Evolutionary conservation across 164 flowering plant genomes (phyloP).

Genomic region (Chimonanthus praecox): DNA sequence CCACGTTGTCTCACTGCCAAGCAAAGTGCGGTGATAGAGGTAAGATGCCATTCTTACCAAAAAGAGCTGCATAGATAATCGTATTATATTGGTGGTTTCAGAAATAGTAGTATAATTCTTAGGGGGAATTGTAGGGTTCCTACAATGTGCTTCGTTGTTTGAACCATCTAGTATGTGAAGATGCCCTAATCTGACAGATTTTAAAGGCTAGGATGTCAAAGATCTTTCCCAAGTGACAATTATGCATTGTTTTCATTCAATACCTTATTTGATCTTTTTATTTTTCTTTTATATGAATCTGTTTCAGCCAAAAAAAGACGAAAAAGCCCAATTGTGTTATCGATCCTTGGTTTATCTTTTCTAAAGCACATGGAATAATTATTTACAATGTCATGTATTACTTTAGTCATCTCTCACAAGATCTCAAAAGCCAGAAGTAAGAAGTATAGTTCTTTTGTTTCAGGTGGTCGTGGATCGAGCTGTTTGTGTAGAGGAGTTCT

Average conservation of each 20-base stretch:
- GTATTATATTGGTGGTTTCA: background rate
- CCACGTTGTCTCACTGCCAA: conserved; percentile 74
- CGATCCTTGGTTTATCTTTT: background rate
- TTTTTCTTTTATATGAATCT: no score
- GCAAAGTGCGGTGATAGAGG: conserved; percentile 89
- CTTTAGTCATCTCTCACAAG: background rate
- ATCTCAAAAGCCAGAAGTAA: background rate
- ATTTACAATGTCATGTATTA: background rate
- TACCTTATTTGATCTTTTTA: no score
- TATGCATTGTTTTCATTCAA: no score
- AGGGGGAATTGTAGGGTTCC: background rate
- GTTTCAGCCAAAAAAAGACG: no score
- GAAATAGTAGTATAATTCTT: background rate
- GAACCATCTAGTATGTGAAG: background rate
- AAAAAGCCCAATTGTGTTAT: background rate
- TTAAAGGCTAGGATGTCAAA: background rate
- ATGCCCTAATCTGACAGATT: background rate
- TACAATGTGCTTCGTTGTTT: background rate
- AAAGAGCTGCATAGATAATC: background rate
- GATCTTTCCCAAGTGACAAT: no score
- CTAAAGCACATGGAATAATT: background rate
- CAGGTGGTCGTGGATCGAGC: conserved; percentile 62
- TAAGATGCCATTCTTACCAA: conserved; percentile 13
- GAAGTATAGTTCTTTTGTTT: conserved; percentile 1
- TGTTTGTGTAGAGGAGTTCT: conserved; percentile 75